These are phyloP conservation scores for Lactarius deliciosus DNA, from an alignment of 768 basidiomycete genomes.

Conservation along the genomic window DNA sequence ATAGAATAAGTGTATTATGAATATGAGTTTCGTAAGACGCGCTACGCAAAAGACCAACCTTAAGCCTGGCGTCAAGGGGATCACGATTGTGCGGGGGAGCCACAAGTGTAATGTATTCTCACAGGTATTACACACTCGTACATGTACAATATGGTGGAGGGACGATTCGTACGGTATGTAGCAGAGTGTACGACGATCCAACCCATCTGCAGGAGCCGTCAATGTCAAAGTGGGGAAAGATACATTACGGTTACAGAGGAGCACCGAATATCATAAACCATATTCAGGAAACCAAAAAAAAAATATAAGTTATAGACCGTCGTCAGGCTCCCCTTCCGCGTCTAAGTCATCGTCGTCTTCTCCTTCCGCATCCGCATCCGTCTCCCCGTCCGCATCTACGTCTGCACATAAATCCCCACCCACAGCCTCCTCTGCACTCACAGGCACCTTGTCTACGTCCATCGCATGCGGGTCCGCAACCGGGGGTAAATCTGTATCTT, in stretches of 20 bases:
- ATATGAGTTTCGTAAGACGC: neutral
- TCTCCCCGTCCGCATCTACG: constrained; percentile 44
- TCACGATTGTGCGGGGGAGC: neutral
- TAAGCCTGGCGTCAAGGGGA: too few relatives aligned
- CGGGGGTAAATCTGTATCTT: constrained; percentile 15
- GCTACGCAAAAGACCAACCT: too few relatives aligned
- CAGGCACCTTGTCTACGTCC: constrained; percentile 31
- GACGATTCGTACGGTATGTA: constrained; percentile 10
- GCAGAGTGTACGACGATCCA: constrained; percentile 3
- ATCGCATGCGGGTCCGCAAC: constrained; percentile 13
- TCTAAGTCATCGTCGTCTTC: constrained; percentile 37
- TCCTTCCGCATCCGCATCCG: constrained; percentile 44
- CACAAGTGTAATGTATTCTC: neutral
- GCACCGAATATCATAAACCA: constrained; percentile 23
- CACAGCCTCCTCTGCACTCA: constrained; percentile 7
- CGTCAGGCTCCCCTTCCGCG: constrained; percentile 38
- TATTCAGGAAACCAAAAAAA: constrained; percentile 16
- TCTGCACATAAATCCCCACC: constrained; percentile 12
- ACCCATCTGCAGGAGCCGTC: constrained; percentile 6
- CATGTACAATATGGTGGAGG: constrained; percentile 11
- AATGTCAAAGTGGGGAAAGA: constrained; percentile 12
- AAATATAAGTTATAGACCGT: constrained; percentile 28
- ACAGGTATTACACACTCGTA: constrained; percentile 4
- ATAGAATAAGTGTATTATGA: constrained; percentile 1
- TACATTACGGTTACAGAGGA: constrained; percentile 26